Conservation (phyloP, 768 basidiomycete genomes). For the Tulasnella sp. region DNA sequence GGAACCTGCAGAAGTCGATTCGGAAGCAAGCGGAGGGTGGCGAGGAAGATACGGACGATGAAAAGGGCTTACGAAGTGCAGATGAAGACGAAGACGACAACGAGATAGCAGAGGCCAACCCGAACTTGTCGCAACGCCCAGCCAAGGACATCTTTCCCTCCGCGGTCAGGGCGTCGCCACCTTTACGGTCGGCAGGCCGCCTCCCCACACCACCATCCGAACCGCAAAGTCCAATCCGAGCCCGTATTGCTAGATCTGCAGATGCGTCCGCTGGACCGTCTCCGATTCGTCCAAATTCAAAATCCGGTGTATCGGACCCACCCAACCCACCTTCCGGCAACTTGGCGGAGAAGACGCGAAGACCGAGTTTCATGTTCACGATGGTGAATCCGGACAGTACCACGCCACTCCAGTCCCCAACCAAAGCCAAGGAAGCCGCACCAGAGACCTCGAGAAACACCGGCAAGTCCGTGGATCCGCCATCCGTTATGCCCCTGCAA, state of each 20-base stretch:
- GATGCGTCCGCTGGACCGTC: not conserved
- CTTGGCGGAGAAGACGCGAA: not conserved
- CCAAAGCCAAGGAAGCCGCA: not conserved
- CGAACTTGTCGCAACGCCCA: not conserved
- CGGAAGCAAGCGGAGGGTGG: not conserved
- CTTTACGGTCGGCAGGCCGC: not conserved
- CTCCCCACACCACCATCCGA: not conserved
- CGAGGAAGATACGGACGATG: not conserved
- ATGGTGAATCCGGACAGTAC: not conserved
- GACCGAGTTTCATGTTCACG: not conserved
- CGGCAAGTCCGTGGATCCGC: not conserved
- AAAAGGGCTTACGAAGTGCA: not conserved
- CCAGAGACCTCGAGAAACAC: not conserved
- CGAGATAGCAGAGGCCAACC: not conserved
- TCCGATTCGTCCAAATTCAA: not conserved
- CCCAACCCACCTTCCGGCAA: not conserved
- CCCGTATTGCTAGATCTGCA: too few species aligned
- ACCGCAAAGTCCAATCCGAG: not conserved
- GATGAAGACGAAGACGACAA: not conserved
- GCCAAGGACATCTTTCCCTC: not conserved
- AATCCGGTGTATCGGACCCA: not conserved
- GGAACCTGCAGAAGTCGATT: not conserved
- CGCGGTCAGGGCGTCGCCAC: not conserved
- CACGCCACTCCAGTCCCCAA: not conserved
- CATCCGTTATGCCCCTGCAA: not conserved